phyloP scores from a whole-genome alignment of 345 rosid genomes.

The Chamaenerion angustifolium region DNA sequence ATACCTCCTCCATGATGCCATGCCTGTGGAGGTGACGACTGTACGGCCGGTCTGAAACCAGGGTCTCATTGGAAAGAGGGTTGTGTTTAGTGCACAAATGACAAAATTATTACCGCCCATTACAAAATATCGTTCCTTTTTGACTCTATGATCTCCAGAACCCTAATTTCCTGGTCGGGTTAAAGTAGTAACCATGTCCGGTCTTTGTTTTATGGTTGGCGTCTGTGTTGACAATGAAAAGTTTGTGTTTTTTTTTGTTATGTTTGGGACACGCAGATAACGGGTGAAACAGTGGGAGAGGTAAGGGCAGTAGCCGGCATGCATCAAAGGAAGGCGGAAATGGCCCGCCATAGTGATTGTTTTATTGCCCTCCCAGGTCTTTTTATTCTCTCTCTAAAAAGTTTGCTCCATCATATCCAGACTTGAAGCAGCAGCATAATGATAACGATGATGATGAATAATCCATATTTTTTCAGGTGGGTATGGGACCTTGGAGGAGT shows the following conservation, averaged over 20 bases:
- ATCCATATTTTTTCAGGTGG: constrained; percentile 17
- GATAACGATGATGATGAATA: no score
- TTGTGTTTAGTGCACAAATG: no score
- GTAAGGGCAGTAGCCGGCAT: constrained; percentile 31
- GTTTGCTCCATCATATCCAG: no score
- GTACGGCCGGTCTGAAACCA: no score
- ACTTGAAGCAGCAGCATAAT: background rate
- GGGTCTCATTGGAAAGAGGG: no score
- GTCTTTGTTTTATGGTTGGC: no score
- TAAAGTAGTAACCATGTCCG: no score
- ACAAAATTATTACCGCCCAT: background rate
- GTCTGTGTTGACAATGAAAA: no score
- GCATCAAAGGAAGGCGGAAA: constrained; percentile 40
- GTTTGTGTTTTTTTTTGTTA: background rate
- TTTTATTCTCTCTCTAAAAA: background rate
- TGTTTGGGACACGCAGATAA: constrained; percentile 23
- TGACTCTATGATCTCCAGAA: background rate
- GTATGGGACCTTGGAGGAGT: constrained; percentile 36
- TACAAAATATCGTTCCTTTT: background rate
- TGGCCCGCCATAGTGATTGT: constrained; percentile 41
- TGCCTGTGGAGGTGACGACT: no score
- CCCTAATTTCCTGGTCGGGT: no score
- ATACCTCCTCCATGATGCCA: no score
- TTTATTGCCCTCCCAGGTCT: constrained; percentile 36
- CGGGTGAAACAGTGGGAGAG: constrained; percentile 52